Conservation (phyloP, 805 yeast species). For the Candida succiphila region DNA sequence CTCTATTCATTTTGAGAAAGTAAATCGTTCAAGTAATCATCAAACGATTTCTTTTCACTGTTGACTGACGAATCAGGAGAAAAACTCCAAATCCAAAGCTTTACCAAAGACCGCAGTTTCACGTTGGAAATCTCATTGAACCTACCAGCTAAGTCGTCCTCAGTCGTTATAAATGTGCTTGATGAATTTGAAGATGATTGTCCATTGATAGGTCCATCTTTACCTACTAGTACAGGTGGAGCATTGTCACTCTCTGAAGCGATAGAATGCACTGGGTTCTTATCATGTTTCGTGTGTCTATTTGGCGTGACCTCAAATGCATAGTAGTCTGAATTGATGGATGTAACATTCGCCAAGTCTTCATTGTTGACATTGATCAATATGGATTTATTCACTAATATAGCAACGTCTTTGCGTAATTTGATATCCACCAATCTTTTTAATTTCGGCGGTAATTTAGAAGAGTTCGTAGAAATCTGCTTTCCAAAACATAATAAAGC, state of each 20-base stretch:
- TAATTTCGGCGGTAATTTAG: constrained; percentile 44
- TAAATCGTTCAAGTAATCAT: background rate
- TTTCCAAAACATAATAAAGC: constrained; percentile 54
- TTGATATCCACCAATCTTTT: constrained; percentile 47
- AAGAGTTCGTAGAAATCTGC: constrained; percentile 4
- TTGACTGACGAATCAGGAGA: background rate
- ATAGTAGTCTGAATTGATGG: constrained; percentile 2
- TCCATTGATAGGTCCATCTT: background rate
- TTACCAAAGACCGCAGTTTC: constrained; percentile 15
- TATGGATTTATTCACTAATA: constrained; percentile 59
- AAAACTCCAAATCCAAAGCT: constrained; percentile 18
- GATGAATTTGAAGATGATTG: background rate
- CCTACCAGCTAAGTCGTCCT: constrained; percentile 5
- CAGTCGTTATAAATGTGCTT: constrained; percentile 1
- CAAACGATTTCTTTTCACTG: background rate
- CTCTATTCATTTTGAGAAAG: background rate
- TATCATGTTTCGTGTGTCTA: no score
- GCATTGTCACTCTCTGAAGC: background rate
- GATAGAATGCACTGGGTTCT: background rate
- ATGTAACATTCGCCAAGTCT: constrained; percentile 7
- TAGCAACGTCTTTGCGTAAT: constrained; percentile 56
- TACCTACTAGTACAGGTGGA: background rate
- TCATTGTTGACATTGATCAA: constrained; percentile 25
- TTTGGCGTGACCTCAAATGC: background rate
- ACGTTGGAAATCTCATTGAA: constrained; percentile 10